Evolutionary conservation across 495 filamentous ascomycete species (phyloP).

Genomic region (Aspergillus haitiensis): DNA sequence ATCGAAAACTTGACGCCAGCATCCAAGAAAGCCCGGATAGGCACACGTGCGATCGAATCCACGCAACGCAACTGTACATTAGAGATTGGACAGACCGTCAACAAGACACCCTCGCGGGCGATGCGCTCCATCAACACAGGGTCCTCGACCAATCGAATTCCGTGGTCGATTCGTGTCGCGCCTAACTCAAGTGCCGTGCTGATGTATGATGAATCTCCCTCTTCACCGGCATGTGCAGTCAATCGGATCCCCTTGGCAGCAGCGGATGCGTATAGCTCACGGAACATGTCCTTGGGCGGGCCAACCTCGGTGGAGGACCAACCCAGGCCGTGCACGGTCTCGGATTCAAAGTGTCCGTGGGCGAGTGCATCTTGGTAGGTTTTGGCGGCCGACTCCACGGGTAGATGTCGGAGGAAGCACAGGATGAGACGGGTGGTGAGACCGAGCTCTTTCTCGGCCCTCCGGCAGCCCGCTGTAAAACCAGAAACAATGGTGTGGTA

Average conservation of each 20-base stretch:
- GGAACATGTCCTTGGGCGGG: constrained; percentile 64
- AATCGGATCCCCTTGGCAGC: constrained; percentile 49
- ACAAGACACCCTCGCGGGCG: constrained; percentile 53
- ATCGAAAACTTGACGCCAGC: constrained; percentile 66
- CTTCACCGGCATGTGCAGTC: constrained; percentile 75
- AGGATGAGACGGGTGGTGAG: constrained; percentile 63
- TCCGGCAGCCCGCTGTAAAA: constrained; percentile 56
- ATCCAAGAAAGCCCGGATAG: constrained; percentile 64
- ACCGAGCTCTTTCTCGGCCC: constrained; percentile 62
- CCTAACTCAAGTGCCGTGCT: constrained; percentile 60
- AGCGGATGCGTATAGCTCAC: constrained; percentile 57
- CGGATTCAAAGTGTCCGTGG: constrained; percentile 52
- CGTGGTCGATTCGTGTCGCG: constrained; percentile 69
- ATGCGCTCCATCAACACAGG: constrained; percentile 57
- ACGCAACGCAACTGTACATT: constrained; percentile 68
- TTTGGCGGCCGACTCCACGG: constrained; percentile 50
- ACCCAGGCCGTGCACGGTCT: constrained; percentile 61
- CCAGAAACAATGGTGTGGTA: constrained; percentile 61
- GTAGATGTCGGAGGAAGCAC: constrained; percentile 70
- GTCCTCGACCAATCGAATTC: constrained; percentile 65
- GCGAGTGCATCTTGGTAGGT: constrained; percentile 51
- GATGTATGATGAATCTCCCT: constrained; percentile 69
- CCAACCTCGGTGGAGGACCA: constrained; percentile 65
- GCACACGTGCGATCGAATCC: constrained; percentile 54
- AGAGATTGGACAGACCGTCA: constrained; percentile 72